Evolutionary conservation across 306 rosid species (phyloP).

Genomic region (Canavalia ensiformis): DNA sequence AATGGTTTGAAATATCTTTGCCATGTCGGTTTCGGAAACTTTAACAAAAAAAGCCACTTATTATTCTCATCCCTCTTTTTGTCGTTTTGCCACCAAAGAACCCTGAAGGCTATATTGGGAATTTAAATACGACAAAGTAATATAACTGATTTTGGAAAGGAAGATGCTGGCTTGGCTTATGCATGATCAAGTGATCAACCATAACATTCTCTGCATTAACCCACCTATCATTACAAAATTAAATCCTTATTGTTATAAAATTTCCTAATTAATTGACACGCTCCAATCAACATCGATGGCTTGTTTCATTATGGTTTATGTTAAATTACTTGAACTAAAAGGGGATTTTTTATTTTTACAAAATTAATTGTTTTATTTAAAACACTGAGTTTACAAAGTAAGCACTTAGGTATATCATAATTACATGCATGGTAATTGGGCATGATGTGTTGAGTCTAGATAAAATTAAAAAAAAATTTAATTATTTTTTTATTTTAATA

Average conservation of each 20-base stretch:
- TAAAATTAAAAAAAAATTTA: neutral
- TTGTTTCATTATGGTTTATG: constrained; percentile 10
- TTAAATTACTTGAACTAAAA: constrained; percentile 24
- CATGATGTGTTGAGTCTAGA: neutral
- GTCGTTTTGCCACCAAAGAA: constrained; percentile 39
- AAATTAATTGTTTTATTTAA: neutral
- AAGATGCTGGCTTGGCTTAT: constrained; percentile 9
- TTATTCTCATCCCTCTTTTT: neutral
- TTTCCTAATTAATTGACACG: constrained; percentile 5
- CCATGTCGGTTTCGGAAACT: constrained; percentile 48
- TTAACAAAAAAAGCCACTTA: constrained; percentile 27
- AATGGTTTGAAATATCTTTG: constrained; percentile 23
- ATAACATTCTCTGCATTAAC: constrained; percentile 31
- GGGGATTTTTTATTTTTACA: neutral
- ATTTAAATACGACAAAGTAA: constrained; percentile 32
- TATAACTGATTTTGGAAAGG: constrained; percentile 47
- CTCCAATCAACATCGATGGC: constrained; percentile 42
- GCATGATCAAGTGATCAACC: constrained; percentile 15
- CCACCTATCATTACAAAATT: neutral
- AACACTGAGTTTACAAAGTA: constrained; percentile 32
- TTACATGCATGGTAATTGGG: constrained; percentile 50
- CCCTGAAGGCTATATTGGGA: constrained; percentile 42
- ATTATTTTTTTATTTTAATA: no score
- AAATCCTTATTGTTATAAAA: neutral
- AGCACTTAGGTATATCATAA: constrained; percentile 5